Conservation (phyloP, 108 stramenopile species). For the Schizochytrium sp. region DNA sequence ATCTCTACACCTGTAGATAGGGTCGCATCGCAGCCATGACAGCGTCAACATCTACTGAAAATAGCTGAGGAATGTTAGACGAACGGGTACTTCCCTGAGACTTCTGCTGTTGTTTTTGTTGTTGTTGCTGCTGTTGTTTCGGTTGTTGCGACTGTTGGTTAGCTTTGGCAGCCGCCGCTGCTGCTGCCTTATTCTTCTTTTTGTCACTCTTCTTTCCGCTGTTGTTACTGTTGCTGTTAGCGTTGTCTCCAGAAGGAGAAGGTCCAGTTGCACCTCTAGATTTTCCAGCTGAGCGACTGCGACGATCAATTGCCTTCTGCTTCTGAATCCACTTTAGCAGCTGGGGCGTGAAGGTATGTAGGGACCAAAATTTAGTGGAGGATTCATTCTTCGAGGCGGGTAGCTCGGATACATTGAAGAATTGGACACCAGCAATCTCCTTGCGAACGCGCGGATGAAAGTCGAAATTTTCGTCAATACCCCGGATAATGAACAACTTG, state of each 20-base stretch:
- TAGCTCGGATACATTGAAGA: constrained; percentile 57
- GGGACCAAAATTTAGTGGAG: constrained; percentile 20
- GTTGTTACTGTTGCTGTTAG: background rate
- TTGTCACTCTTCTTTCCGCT: background rate
- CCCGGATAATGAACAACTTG: constrained; percentile 60
- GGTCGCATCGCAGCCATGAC: constrained; percentile 38
- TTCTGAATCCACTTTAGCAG: constrained; percentile 44
- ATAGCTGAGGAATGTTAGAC: background rate
- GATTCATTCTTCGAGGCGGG: background rate
- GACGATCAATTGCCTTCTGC: background rate
- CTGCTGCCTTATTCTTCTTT: background rate
- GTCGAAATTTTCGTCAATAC: constrained; percentile 41
- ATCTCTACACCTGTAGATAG: background rate
- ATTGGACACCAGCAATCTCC: constrained; percentile 65
- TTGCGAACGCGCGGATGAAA: constrained; percentile 62
- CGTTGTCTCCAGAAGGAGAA: background rate
- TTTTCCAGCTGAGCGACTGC: background rate
- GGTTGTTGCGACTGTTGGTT: constrained; percentile 11
- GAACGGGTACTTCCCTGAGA: background rate
- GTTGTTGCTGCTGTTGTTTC: background rate
- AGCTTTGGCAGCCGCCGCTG: background rate
- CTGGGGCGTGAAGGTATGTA: constrained; percentile 23
- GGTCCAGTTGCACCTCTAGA: background rate
- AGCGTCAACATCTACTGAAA: background rate
- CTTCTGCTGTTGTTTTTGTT: background rate